These are phyloP conservation scores for Ceratobasidium papillatum DNA, from an alignment of 1,284 basidiomycete species.

Conservation along the genomic window DNA sequence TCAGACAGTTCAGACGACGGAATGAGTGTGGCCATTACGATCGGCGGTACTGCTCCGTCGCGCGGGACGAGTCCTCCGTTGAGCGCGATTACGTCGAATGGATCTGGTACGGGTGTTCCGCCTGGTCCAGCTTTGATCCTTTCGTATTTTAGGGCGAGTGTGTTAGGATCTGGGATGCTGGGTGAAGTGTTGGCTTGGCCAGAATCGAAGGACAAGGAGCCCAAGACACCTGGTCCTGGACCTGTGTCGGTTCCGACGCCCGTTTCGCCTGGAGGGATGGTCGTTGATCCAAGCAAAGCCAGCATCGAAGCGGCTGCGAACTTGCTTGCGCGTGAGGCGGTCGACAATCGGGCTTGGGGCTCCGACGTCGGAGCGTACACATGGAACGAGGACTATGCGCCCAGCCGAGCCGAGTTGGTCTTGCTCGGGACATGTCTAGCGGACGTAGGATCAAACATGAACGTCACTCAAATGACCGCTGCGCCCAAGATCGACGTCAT, in stretches of 20 bases:
- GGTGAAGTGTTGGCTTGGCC: slow-evolving; percentile 30
- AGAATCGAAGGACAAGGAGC: slow-evolving; percentile 3
- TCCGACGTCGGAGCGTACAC: neutral
- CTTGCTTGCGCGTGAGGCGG: slow-evolving; percentile 26
- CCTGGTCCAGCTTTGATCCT: slow-evolving; percentile 27
- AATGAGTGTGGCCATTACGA: slow-evolving; percentile 1
- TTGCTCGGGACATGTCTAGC: slow-evolving; percentile 27
- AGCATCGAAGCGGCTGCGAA: slow-evolving; percentile 19
- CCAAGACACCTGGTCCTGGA: slow-evolving; percentile 24
- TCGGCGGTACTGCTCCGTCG: slow-evolving; percentile 5
- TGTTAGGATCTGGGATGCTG: slow-evolving; percentile 15
- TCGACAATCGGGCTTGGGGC: slow-evolving; percentile 37
- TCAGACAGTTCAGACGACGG: slow-evolving; percentile 30
- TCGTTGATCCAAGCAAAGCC: slow-evolving; percentile 28
- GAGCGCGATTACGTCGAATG: slow-evolving; percentile 11
- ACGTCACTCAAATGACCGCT: neutral
- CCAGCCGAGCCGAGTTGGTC: slow-evolving; percentile 25
- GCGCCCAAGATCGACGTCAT: slow-evolving; percentile 37
- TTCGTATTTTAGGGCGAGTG: slow-evolving; percentile 20
- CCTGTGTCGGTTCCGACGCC: slow-evolving; percentile 43
- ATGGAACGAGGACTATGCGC: neutral
- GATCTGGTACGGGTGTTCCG: neutral
- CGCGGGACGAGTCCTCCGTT: slow-evolving; percentile 34
- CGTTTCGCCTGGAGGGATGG: slow-evolving; percentile 39
- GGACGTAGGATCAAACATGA: neutral